A percentile compares a stretch with the other conserved stretches of the same genome.
Evolutionary conservation across 139 green algal genomes (phyloP).

Genomic region (Chlorella sorokiniana): DNA sequence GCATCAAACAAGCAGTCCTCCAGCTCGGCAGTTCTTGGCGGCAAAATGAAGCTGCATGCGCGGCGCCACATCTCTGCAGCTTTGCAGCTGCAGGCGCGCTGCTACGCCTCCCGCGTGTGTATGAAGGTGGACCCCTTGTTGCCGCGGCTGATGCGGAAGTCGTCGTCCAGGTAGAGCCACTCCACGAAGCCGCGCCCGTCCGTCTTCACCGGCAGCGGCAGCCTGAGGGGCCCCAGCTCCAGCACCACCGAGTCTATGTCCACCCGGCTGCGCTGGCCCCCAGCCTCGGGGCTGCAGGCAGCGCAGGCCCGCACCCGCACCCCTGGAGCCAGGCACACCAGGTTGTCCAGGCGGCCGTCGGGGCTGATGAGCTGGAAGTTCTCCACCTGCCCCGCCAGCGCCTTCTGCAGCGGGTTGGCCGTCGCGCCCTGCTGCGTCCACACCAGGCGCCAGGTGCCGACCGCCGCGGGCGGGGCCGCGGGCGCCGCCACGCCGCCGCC

Average conservation of each 20-base stretch:
- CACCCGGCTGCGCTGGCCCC: slow-evolving; percentile 54
- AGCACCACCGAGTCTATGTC: slow-evolving; percentile 52
- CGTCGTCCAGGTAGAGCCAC: slow-evolving; percentile 81
- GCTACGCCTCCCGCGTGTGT: background rate
- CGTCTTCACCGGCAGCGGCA: slow-evolving; percentile 40
- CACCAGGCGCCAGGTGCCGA: slow-evolving; percentile 71
- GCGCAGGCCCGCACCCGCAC: slow-evolving; percentile 62
- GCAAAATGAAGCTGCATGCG: too few relatives aligned
- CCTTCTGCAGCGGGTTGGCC: slow-evolving; percentile 72
- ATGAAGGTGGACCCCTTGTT: background rate
- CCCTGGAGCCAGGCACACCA: slow-evolving; percentile 60
- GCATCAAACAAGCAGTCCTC: too few relatives aligned
- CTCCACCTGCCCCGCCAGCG: slow-evolving; percentile 33
- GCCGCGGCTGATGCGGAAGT: slow-evolving; percentile 56
- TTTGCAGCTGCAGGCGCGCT: too few relatives aligned
- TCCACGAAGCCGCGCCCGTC: slow-evolving; percentile 72
- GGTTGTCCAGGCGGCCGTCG: slow-evolving; percentile 62
- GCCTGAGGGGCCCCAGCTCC: slow-evolving; percentile 48
- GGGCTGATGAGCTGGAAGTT: slow-evolving; percentile 74
- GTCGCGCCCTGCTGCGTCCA: slow-evolving; percentile 71
- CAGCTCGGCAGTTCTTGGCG: too few relatives aligned
- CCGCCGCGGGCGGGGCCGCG: slow-evolving; percentile 43
- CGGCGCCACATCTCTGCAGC: too few relatives aligned
- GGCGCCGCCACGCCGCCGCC: slow-evolving; percentile 30
- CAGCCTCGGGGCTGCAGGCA: slow-evolving; percentile 33